These are phyloP conservation scores for Calycina herbarum DNA, from an alignment of 2,329 filamentous ascomycete species.

Conservation along the genomic window DNA sequence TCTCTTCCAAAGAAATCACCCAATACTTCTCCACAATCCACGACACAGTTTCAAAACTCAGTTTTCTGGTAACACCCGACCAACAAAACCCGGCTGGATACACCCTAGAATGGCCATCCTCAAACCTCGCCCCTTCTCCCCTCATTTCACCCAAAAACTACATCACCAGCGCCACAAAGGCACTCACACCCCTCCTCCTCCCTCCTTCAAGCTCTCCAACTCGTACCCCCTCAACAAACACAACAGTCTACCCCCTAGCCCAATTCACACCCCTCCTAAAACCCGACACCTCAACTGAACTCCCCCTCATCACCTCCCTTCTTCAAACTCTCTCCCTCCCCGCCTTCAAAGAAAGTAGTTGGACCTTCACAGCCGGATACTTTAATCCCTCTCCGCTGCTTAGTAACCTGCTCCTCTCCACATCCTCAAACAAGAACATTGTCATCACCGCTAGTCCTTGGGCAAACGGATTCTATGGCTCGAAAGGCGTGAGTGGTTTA, in stretches of 20 bases:
- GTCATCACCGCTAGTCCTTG: conserved; percentile 91
- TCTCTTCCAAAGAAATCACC: conserved; percentile 75
- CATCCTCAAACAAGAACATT: conserved; percentile 68
- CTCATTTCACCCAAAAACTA: conserved; percentile 69
- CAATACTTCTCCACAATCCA: conserved; percentile 82
- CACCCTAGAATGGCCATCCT: conserved; percentile 68
- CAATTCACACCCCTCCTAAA: conserved; percentile 84
- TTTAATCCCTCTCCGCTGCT: conserved; percentile 93
- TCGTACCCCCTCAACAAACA: conserved; percentile 46
- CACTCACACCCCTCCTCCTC: conserved; percentile 66
- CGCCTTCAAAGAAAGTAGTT: conserved; percentile 67
- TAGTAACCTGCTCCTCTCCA: conserved; percentile 74
- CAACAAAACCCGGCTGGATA: conserved; percentile 55
- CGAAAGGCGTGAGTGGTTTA: conserved; percentile 83
- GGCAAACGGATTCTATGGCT: conserved; percentile 94
- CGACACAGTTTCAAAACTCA: conserved; percentile 73
- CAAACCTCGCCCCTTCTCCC: conserved; percentile 75
- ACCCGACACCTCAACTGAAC: conserved; percentile 82
- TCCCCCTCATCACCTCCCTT: conserved; percentile 75
- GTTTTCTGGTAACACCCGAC: conserved; percentile 73
- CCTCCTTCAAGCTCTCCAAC: conserved; percentile 29
- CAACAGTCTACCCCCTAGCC: conserved; percentile 79
- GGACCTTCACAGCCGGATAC: conserved; percentile 97
- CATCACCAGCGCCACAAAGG: conserved; percentile 64
- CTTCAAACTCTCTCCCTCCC: conserved; percentile 66